A percentile compares a stretch with the other conserved stretches of the same genome.
Conservation (phyloP, 257 asterid genomes). For the Salvia splendens region DNA sequence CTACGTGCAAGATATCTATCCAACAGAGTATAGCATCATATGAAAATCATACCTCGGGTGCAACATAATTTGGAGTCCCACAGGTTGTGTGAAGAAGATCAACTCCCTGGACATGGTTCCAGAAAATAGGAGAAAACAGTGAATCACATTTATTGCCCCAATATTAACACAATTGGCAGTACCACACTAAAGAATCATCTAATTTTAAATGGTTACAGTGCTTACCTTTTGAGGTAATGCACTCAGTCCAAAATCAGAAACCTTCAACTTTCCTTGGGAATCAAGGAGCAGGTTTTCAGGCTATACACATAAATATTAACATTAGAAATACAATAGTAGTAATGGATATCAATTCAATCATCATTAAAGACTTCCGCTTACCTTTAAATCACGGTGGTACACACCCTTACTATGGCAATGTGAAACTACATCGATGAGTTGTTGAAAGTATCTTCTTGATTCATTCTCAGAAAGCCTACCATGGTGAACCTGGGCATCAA, state of each 20-base stretch:
- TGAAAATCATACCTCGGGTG: conserved; percentile 78
- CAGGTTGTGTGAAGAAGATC: conserved; percentile 82
- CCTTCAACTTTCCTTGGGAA: conserved; percentile 56
- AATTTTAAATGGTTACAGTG: conserved; percentile 1
- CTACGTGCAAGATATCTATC: conserved; percentile 6
- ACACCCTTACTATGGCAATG: conserved; percentile 93
- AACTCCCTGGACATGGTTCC: conserved; percentile 60
- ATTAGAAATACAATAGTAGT: background rate
- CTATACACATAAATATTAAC: conserved; percentile 35
- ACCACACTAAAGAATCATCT: conserved; percentile 13
- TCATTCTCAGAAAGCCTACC: conserved; percentile 76
- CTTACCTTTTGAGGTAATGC: conserved; percentile 95
- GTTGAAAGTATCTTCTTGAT: conserved; percentile 83
- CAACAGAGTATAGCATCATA: conserved; percentile 21
- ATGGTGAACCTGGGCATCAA: conserved; percentile 64
- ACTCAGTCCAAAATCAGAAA: conserved; percentile 96
- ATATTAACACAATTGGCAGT: conserved; percentile 17
- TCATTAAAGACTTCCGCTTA: conserved; percentile 14
- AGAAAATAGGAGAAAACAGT: conserved; percentile 8
- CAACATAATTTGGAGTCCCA: conserved; percentile 99
- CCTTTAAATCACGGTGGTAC: conserved; percentile 89
- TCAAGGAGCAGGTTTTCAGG: conserved; percentile 86
- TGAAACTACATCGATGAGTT: conserved; percentile 81
- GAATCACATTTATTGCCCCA: conserved; percentile 13
- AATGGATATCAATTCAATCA: background rate